Percentiles rank a stretch among this genome's conserved stretches.
These are phyloP conservation scores for Thamnidium elegans DNA, from an alignment of 192 early-diverging fungal species.

Conservation along the genomic window DNA sequence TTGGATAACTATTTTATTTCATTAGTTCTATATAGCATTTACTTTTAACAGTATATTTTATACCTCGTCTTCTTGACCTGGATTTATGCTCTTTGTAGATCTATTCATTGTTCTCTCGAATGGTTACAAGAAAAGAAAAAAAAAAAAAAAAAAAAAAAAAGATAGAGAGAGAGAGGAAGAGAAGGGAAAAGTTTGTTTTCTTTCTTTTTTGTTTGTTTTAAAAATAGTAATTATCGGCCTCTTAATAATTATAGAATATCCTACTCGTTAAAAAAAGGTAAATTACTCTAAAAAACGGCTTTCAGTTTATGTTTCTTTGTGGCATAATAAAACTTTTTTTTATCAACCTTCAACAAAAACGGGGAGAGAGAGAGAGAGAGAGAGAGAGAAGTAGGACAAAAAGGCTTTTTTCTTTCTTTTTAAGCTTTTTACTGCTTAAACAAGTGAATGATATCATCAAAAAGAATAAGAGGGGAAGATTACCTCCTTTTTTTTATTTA, in stretches of 20 bases:
- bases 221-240: background rate
- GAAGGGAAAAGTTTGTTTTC: background rate
- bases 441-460: no score
- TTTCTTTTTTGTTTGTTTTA: background rate
- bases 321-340: no score
- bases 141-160: conserved; percentile 7
- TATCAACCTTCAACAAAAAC: no score
- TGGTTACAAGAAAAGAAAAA: background rate
- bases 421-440: no score
- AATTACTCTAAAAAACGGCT: background rate
- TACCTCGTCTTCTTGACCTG: conserved; percentile 15
- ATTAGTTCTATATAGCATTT: background rate
- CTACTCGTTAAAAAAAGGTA: background rate
- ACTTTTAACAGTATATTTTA: background rate
- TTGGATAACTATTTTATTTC: conserved; percentile 6
- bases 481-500: background rate
- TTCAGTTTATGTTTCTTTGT: no score
- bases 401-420: no score
- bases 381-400: background rate
- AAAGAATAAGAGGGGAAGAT: no score
- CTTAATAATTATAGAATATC: no score
- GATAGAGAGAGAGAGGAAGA: background rate
- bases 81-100: background rate
- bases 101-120: conserved; percentile 3
- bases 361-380: background rate